A percentile compares a stretch with the other conserved stretches of the same genome.
Evolutionary conservation across 2,329 filamentous ascomycete species (phyloP).

Genomic region (Fusarium ramigenum): DNA sequence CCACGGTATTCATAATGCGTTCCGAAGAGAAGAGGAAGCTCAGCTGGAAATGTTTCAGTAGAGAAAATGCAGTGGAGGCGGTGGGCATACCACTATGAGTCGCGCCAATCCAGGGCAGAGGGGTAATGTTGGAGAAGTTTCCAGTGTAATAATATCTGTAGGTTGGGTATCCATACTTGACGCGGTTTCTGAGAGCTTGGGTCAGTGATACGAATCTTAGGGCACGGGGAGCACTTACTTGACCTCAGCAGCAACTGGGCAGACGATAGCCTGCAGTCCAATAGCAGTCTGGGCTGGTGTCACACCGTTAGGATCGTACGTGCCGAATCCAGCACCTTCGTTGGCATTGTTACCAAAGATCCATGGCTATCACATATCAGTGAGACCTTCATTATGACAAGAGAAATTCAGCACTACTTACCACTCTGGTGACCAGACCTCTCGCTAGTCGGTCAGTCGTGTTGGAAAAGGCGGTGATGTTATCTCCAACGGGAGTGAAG

Average conservation of each 20-base stretch:
- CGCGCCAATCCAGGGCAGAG: constrained; percentile 4
- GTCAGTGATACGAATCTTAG: fast-evolving
- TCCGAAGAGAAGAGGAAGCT: constrained; percentile 6
- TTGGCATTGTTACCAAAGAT: constrained; percentile 23
- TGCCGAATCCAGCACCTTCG: constrained; percentile 17
- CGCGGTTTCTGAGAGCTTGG: fast-evolving
- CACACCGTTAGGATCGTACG: not conserved
- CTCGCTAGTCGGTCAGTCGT: not conserved
- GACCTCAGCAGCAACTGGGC: constrained; percentile 12
- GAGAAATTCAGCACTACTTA: not conserved
- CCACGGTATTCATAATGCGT: constrained; percentile 15
- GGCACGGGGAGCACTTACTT: not conserved
- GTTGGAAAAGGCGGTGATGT: not conserved
- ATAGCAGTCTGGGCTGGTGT: not conserved
- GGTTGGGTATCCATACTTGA: constrained; percentile 5
- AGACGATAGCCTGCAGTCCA: not conserved
- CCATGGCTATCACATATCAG: not conserved
- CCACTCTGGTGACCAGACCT: constrained; percentile 6
- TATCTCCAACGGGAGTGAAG: not conserved
- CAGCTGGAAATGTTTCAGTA: not conserved
- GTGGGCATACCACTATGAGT: not conserved
- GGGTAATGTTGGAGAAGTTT: constrained; percentile 14
- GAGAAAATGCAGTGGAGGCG: fast-evolving
- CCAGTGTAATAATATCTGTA: constrained; percentile 16
- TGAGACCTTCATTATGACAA: fast-evolving